These are phyloP conservation scores for Cyclaneusma minus DNA, from an alignment of 2,329 filamentous ascomycete species.

Conservation along the genomic window DNA sequence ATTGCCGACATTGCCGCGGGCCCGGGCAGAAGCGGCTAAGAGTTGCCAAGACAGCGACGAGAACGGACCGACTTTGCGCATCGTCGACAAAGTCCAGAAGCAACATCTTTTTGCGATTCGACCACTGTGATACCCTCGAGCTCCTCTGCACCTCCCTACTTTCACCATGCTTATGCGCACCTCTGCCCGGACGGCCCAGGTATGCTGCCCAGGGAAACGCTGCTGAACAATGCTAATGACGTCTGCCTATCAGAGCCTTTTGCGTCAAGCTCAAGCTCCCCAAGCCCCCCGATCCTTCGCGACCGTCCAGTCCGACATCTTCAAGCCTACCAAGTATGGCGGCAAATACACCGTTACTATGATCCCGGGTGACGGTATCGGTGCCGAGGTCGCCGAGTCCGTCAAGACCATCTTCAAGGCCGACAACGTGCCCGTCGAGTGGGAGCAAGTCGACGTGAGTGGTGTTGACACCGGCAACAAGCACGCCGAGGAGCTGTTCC, in stretches of 20 bases:
- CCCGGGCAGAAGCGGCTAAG: slow-evolving; percentile 2
- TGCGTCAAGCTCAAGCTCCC: slow-evolving; percentile 15
- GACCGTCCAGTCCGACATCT: slow-evolving; percentile 85
- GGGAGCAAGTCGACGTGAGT: slow-evolving; percentile 95
- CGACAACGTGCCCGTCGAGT: slow-evolving; percentile 95
- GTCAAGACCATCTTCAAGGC: slow-evolving; percentile 99
- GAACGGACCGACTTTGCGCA: too few species aligned
- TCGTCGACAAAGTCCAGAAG: too few species aligned
- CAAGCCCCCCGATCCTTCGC: slow-evolving; percentile 35
- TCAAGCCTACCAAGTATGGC: slow-evolving; percentile 90
- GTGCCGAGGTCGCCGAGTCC: slow-evolving; percentile 91
- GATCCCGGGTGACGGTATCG: slow-evolving; percentile 97
- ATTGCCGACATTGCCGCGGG: not conserved
- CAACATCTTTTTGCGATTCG: slow-evolving; percentile 1
- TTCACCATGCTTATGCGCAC: slow-evolving; percentile 18
- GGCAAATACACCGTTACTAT: slow-evolving; percentile 98
- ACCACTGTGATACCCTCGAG: not conserved
- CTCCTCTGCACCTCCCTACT: slow-evolving; percentile 3
- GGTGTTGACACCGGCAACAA: slow-evolving; percentile 72
- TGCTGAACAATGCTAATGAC: slow-evolving; percentile 13
- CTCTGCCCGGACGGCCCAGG: slow-evolving; percentile 27
- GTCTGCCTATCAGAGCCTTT: slow-evolving; percentile 18
- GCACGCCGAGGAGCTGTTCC: slow-evolving; percentile 88
- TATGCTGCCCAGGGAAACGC: slow-evolving; percentile 17
- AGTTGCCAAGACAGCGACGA: slow-evolving; percentile 1